Percentiles rank a stretch among this genome's conserved stretches.
These are phyloP conservation scores for Nepenthes alata DNA, from an alignment of 179 eudicot genomes.

Conservation along the genomic window DNA sequence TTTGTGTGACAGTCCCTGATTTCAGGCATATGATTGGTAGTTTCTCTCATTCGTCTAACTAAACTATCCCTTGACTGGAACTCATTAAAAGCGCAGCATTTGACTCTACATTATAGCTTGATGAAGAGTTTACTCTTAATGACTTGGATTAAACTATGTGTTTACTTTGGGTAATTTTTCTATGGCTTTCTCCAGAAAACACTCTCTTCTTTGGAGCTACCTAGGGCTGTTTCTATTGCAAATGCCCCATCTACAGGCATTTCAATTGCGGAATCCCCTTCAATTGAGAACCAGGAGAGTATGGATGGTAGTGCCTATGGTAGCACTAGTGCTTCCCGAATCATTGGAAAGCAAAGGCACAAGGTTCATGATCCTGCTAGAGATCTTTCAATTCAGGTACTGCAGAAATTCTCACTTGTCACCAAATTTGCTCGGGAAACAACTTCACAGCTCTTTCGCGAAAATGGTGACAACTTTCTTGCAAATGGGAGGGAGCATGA, in stretches of 20 bases:
- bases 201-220: conserved; percentile 85
- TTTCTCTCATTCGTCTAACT: too few species aligned
- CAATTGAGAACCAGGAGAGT: conserved; percentile 22
- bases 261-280: conserved; percentile 25
- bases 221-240: conserved; percentile 52
- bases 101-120: too few species aligned
- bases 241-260: conserved; percentile 29
- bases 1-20: too few species aligned
- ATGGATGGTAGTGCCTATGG: conserved; percentile 24
- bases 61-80: too few species aligned
- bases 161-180: neutral
- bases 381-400: conserved; percentile 74
- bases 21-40: too few species aligned
- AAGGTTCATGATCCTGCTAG: conserved; percentile 79
- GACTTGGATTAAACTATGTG: neutral
- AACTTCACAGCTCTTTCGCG: conserved; percentile 81
- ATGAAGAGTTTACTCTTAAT: too few species aligned
- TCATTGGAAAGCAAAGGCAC: conserved; percentile 42
- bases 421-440: conserved; percentile 97
- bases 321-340: conserved; percentile 22
- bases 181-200: conserved; percentile 46
- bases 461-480: conserved; percentile 40
- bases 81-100: too few species aligned
- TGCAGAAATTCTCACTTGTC: conserved; percentile 94
- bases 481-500: conserved; percentile 36